Base-by-base conservation (phyloP, 441 rosid genomes). In the Corymbia citriodora region DNA sequence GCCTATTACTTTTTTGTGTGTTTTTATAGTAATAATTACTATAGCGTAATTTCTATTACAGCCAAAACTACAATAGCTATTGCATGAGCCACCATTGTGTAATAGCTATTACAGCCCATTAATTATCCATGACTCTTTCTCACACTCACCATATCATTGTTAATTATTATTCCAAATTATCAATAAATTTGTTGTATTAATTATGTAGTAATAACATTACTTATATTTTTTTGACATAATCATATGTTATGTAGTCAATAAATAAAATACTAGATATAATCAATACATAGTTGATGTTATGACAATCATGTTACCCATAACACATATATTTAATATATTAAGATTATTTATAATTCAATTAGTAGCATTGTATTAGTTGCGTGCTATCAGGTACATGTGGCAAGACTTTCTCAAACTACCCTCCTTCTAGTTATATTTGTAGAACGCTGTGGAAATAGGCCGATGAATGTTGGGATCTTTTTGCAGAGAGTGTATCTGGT, bases 401-500 rank as follows among this genome's bases (percentile, higher is more conserved):
- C 31, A 63, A 63, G 36, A 63, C 33, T 63, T 25, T 29, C 17
- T 13, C 33, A n/a, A 63, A 29, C 72, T 63, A 15, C 2, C 72
- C 72, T 14, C 72, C 18, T 7, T 63, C 9, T 14, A 63, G 72
- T 55, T 31, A 29, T 29, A 13, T 63, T 63, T 7, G 18, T 29
- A 29, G 33, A 63, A 63, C 29, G 72, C 29, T 0, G 33, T 14
- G 72, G 33, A 29, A 63, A 63, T 19, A 12, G 74, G 25, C 48
- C 36, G 81, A 70, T 70, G 81, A 70, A 33, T 70, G 36, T 33
- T 70, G 4, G 2, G 81, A 40, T 33, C 23, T 10, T 55, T 14
- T 87, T 55, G 91, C 94, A 94, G 95, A 90, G 79, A 68, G 92
- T 93, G 16, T 91, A 92, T 92, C 85, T 95, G 3, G 55, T 94